phyloP scores from a whole-genome alignment of 257 asterid species.

The Solanum chiquidenum region DNA sequence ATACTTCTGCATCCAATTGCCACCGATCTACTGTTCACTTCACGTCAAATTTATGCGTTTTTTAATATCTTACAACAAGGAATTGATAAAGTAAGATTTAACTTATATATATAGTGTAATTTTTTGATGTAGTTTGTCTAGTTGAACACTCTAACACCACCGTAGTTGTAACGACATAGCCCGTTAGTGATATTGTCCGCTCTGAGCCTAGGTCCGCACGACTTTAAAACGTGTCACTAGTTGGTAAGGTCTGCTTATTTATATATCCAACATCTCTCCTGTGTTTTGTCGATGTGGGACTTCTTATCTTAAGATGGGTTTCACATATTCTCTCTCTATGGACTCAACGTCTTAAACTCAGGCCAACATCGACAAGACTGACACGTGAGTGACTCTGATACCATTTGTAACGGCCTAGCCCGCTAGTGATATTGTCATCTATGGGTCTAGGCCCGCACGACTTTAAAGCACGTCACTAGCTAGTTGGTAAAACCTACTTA shows the following conservation, averaged over 20 bases:
- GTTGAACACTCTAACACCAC: too few relatives aligned
- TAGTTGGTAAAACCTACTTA: background rate
- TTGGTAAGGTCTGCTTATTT: background rate
- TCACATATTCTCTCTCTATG: background rate
- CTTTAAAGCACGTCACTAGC: background rate
- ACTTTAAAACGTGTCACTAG: background rate
- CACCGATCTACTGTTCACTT: background rate
- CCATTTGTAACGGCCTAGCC: too few relatives aligned
- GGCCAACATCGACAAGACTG: background rate
- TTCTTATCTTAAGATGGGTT: background rate
- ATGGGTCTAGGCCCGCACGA: background rate
- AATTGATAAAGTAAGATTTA: too few relatives aligned
- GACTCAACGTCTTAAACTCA: background rate
- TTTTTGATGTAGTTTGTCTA: too few relatives aligned
- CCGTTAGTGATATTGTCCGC: background rate
- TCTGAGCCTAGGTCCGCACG: accelerated
- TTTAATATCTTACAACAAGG: background rate
- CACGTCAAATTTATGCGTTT: too few relatives aligned
- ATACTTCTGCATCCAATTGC: background rate
- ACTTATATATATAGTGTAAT: too few relatives aligned
- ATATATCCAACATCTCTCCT: too few relatives aligned
- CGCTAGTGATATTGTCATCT: background rate
- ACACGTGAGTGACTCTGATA: background rate
- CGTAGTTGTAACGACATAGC: too few relatives aligned
- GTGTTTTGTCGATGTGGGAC: background rate